phyloP scores from a whole-genome alignment of 148 eudicot species.

The Camellia sinensis region DNA sequence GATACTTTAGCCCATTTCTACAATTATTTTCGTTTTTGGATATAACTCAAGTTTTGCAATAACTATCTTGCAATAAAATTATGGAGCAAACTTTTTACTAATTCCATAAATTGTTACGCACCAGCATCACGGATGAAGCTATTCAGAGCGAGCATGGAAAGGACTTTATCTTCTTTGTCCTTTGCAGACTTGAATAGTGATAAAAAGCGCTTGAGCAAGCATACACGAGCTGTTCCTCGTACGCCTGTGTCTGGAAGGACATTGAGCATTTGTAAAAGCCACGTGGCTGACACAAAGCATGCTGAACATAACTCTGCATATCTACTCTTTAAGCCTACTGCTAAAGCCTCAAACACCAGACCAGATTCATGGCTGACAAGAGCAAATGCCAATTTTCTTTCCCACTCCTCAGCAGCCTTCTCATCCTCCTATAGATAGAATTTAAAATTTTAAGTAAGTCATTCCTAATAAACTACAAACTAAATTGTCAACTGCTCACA shows the following conservation, averaged over 20 bases:
- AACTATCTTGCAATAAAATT: too few species aligned
- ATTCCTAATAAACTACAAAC: not conserved
- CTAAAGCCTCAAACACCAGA: constrained; percentile 45
- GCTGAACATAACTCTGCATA: constrained; percentile 37
- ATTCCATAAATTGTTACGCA: constrained; percentile 10
- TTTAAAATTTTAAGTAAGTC: not conserved
- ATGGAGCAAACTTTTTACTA: too few species aligned
- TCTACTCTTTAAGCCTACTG: constrained; percentile 50
- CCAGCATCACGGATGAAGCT: constrained; percentile 46
- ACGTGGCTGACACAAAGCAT: constrained; percentile 46
- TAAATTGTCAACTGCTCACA: not conserved
- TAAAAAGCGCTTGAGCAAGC: constrained; percentile 44
- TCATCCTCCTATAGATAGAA: constrained; percentile 38
- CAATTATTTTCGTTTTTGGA: not conserved
- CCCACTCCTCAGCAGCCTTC: constrained; percentile 48
- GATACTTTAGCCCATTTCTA: not conserved
- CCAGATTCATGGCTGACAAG: constrained; percentile 55
- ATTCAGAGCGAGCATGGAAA: constrained; percentile 50
- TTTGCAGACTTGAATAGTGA: constrained; percentile 44
- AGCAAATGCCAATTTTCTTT: constrained; percentile 42
- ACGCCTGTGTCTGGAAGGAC: constrained; percentile 50
- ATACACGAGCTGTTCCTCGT: constrained; percentile 46
- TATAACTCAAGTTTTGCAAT: too few species aligned
- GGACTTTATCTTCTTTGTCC: constrained; percentile 40
- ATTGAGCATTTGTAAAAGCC: constrained; percentile 49